Evolutionary conservation across 257 asterid genomes (phyloP), one percentile per base, ranked within the genome.

Genomic region (Jacaranda mimosifolia): DNA sequence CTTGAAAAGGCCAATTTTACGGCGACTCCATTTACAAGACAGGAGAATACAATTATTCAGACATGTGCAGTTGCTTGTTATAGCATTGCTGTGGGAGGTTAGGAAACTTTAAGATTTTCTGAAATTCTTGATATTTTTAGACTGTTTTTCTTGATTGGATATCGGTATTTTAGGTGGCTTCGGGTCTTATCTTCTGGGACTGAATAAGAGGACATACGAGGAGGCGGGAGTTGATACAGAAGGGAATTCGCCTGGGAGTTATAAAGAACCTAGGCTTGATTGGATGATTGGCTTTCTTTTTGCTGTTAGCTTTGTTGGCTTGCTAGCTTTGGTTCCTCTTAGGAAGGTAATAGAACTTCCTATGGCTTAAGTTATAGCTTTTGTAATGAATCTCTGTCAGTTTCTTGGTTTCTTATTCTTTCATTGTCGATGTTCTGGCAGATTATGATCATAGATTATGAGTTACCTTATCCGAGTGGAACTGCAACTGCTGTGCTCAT

Each of bases 51-150:
- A 0, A 70, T 90, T 40, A 94, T 94, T 75, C 97, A 94, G 86
- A 94, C 98, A 1, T 88, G 91, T 82, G 94, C 97, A 4, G 98
- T 94, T 84, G 94, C 97, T 17, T 94, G 98, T 83, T 94, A 91
- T 53, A 80, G 92, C 85, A 89, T 94, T 82, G 83, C 97, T 48
- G 81, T 86, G 19, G 98, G 93, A 88, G 98, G 98, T 93, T n/a
- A 7, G 75, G n/a, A 10, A 19, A 45, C 3, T 52, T 60, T 55
- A 48, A 17, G 39, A 40, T 48, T 42, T 36, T 45, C 21, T 53
- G 5, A 9, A 26, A 32, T 45, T 9, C 9, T 63, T 11, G 17
- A 9, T 6, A 6, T 2, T 52, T n/a, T 8, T 26, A 26, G 32
- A 26, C 32, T 26, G 32, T 74, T 63, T 70, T 67, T 78, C 3